Evolutionary conservation across 805 yeast genomes (phyloP).

Genomic region (Zygosaccharomyces rouxii): DNA sequence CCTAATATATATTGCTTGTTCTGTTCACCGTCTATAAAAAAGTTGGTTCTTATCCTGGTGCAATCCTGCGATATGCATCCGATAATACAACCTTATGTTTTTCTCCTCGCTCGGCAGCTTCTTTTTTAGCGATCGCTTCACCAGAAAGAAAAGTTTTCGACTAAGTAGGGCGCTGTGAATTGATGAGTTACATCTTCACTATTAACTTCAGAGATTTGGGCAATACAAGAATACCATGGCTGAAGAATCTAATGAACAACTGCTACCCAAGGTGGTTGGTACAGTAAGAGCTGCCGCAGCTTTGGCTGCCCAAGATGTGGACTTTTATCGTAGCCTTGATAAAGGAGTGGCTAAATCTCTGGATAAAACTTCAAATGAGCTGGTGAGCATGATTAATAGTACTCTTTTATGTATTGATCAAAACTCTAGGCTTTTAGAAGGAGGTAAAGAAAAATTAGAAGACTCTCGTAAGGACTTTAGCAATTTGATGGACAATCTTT

Average conservation of each 20-base stretch:
- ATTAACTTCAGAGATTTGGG: background rate
- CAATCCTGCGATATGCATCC: too few species aligned
- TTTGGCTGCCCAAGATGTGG: slow-evolving; percentile 75
- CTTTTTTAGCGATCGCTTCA: too few species aligned
- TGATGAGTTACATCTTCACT: background rate
- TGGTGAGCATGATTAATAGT: slow-evolving; percentile 46
- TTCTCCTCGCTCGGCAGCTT: too few species aligned
- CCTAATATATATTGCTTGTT: too few species aligned
- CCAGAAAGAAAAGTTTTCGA: slow-evolving; percentile 2
- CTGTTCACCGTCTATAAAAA: too few species aligned
- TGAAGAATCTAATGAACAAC: slow-evolving; percentile 1
- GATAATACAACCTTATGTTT: too few species aligned
- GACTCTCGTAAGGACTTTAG: slow-evolving; percentile 60
- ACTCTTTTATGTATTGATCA: slow-evolving; percentile 40
- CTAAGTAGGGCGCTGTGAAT: background rate
- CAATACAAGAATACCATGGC: background rate
- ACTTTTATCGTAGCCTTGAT: slow-evolving; percentile 65
- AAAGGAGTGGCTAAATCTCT: slow-evolving; percentile 39
- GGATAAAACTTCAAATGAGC: slow-evolving; percentile 38
- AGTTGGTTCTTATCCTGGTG: too few species aligned
- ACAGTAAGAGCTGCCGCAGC: slow-evolving; percentile 64
- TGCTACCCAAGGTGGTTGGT: slow-evolving; percentile 10
- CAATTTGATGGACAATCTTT: slow-evolving; percentile 58
- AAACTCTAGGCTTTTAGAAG: slow-evolving; percentile 24
- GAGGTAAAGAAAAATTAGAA: slow-evolving; percentile 42